Base-by-base conservation (phyloP, 106 monocot genomes). In the Allium fistulosum region DNA sequence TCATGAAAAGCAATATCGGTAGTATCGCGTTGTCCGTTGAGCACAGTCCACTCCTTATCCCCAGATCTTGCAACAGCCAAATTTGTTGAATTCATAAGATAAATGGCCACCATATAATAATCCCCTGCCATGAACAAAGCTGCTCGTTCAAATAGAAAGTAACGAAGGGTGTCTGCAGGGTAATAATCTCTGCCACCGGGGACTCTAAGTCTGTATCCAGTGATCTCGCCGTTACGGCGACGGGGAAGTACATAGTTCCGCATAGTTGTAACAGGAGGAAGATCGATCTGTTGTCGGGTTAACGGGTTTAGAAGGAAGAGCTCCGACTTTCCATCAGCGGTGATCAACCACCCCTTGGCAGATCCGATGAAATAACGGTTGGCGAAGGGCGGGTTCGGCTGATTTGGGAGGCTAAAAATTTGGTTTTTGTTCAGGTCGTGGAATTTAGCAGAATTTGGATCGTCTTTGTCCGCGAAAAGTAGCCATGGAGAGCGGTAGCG, bases 291-390 rank as follows among this genome's bases (percentile, higher is more conserved):
- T 11, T 55, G 18, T 8, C 51, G 11, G 26, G 69, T 69, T 51
- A 69, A 53, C 26, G 69, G 69, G 55, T 69, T 69, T 22, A 51
- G 53, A 37, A 57, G 18, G 18, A 28, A 53, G 53, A 69, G 2
- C 67, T 68, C 52, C 4, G 14, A 51, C 10, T 1, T 12, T 55
- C 51, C 22, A 18, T 69, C 69, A 0, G 9, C 18, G 69, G 69
- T 69, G 69, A 69, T 12, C 27, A 69, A 8, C 69, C 69, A 69
- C 13, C 69, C 69, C 14, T 57, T 4, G n/a, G 69, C 51, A 51
- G 55, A 56, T 1, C 69, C 69, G 2, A 69, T 22, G 55, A 17
- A 14, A 6, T 17, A 11, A 6, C 51, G 51, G 26, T 53, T 26
- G 7, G 14, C 53, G 17, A 69, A 53, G 2, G 49, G 49, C 0